Conservation (phyloP, 2,329 filamentous ascomycete genomes). For the Penicillium sp. region DNA sequence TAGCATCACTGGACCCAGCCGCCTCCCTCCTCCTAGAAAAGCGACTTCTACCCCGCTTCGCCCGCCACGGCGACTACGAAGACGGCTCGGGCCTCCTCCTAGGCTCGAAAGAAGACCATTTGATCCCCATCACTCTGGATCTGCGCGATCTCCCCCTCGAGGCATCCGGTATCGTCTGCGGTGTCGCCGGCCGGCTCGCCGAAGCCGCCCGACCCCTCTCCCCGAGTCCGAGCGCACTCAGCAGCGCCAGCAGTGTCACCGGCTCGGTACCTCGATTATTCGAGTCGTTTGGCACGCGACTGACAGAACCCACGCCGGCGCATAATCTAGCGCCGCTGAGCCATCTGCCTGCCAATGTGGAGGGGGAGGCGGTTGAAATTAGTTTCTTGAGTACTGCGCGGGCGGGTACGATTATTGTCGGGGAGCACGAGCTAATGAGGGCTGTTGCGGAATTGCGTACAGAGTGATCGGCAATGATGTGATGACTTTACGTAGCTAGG, state of each 20-base stretch:
- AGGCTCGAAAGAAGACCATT: slow-evolving; percentile 67
- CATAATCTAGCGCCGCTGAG: slow-evolving; percentile 12
- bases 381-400: slow-evolving; percentile 88
- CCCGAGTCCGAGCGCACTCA: slow-evolving; percentile 58
- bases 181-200: slow-evolving; percentile 70
- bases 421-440: slow-evolving; percentile 69
- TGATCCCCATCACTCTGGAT: slow-evolving; percentile 87
- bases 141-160: slow-evolving; percentile 78
- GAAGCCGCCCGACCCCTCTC: slow-evolving; percentile 44
- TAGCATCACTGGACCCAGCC: slow-evolving; percentile 47
- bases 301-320: slow-evolving; percentile 1
- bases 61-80: slow-evolving; percentile 56
- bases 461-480: slow-evolving; percentile 18
- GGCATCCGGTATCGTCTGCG: slow-evolving; percentile 92
- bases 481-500: too few species aligned
- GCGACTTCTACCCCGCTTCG: slow-evolving; percentile 63
- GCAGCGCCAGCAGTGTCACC: slow-evolving; percentile 17
- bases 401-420: slow-evolving; percentile 86
- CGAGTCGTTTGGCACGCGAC: slow-evolving; percentile 18
- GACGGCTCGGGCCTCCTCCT: slow-evolving; percentile 68
- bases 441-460: slow-evolving; percentile 69
- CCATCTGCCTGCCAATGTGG: slow-evolving; percentile 1
- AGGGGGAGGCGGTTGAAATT: slow-evolving; percentile 65
- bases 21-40: slow-evolving; percentile 50
- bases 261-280: slow-evolving; percentile 21